Conservation (phyloP, 768 basidiomycete genomes). For the Clitopilus hobsonii region DNA sequence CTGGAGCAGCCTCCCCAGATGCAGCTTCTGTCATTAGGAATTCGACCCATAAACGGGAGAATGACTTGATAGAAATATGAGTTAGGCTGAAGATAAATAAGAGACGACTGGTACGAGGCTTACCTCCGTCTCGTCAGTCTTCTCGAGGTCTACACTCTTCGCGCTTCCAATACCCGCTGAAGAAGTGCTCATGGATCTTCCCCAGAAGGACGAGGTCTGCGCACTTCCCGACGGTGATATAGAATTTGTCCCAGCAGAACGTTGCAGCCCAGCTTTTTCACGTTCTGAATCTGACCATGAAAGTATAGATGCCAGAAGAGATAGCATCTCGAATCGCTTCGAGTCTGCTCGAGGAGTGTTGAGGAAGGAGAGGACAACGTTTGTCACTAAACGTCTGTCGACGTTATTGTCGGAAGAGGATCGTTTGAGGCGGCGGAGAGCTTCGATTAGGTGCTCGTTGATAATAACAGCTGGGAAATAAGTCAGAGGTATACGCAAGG, state of each 20-base stretch:
- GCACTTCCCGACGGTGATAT: conserved; percentile 12
- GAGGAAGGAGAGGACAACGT: conserved; percentile 87
- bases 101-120: conserved; percentile 8
- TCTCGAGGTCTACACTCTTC: conserved; percentile 58
- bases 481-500: too few species aligned
- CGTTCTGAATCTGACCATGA: conserved; percentile 89
- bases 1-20: conserved; percentile 29
- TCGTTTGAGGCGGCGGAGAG: conserved; percentile 87
- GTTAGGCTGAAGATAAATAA: not conserved
- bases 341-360: conserved; percentile 86
- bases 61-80: conserved; percentile 60
- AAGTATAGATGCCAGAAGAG: conserved; percentile 83
- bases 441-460: conserved; percentile 97
- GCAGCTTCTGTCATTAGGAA: conserved; percentile 92
- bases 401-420: conserved; percentile 89
- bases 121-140: conserved; percentile 84
- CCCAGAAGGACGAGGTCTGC: conserved; percentile 33
- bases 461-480: conserved; percentile 78
- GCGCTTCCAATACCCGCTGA: conserved; percentile 26
- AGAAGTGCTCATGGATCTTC: conserved; percentile 26
- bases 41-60: conserved; percentile 97
- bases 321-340: conserved; percentile 96
- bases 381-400: conserved; percentile 90
- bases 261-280: conserved; percentile 85
- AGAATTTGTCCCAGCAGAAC: conserved; percentile 24